phyloP scores from a whole-genome alignment of 2,329 filamentous ascomycete genomes.

The Fusarium ramigenum region DNA sequence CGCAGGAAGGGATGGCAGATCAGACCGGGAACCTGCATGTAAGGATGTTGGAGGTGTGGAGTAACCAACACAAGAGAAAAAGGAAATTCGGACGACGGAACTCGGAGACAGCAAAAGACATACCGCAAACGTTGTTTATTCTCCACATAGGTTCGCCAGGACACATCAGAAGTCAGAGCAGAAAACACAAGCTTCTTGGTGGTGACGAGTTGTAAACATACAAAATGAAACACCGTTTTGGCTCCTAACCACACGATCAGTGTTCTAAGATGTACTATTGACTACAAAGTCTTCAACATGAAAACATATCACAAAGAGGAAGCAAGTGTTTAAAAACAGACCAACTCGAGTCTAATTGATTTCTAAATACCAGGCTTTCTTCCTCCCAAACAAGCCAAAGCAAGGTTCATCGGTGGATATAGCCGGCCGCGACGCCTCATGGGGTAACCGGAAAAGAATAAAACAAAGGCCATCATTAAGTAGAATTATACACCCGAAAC shows the following conservation, averaged over 20 bases:
- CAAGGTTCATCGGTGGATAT: conserved; percentile 32
- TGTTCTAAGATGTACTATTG: rapidly evolving
- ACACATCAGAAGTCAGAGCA: not conserved
- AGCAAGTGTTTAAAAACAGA: conserved; percentile 15
- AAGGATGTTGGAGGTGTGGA: not conserved
- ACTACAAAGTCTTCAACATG: not conserved
- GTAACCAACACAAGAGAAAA: not conserved
- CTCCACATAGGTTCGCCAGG: conserved; percentile 16
- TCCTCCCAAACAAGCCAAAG: conserved; percentile 33
- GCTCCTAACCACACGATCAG: not conserved
- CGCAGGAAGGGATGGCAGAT: conserved; percentile 23
- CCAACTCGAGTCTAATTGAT: conserved; percentile 32
- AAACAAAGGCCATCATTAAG: conserved; percentile 43
- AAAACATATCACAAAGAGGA: not conserved
- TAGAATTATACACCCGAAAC: conserved; percentile 42
- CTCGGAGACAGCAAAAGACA: not conserved
- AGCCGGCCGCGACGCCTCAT: conserved; percentile 41
- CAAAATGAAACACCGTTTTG: not conserved
- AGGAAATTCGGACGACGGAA: not conserved
- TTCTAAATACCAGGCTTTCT: conserved; percentile 42
- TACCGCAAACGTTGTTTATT: not conserved
- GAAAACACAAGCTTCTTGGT: not conserved
- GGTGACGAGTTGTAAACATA: not conserved
- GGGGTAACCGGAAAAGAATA: conserved; percentile 42
- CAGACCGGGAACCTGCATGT: conserved; percentile 30